Conservation (phyloP, 2,329 filamentous ascomycete genomes). For the Fusarium torulosum region DNA sequence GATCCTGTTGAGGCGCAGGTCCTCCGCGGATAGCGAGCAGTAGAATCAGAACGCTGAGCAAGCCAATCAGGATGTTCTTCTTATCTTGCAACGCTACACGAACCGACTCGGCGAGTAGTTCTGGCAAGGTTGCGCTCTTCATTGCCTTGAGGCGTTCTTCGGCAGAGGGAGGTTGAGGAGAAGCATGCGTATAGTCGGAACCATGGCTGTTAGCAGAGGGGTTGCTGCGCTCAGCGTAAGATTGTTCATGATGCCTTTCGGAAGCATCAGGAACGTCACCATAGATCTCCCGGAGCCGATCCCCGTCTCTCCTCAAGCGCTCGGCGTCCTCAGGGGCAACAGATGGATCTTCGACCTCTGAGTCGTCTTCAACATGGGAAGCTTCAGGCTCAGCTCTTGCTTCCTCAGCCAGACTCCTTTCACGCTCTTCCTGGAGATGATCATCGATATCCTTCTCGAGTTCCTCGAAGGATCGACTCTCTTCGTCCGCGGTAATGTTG, state of each 20-base stretch:
- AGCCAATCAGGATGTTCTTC: slow-evolving; percentile 69
- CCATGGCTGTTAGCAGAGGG: slow-evolving; percentile 32
- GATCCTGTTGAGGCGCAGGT: slow-evolving; percentile 35
- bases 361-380: slow-evolving; percentile 34
- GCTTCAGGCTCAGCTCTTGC: slow-evolving; percentile 19
- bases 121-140: slow-evolving; percentile 63
- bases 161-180: slow-evolving; percentile 26
- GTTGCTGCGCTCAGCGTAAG: slow-evolving; percentile 51
- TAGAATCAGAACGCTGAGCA: slow-evolving; percentile 67
- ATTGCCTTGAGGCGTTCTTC: slow-evolving; percentile 49
- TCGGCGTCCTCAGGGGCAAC: slow-evolving; percentile 46
- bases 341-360: slow-evolving; percentile 17
- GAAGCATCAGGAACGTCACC: slow-evolving; percentile 26
- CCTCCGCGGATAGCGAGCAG: slow-evolving; percentile 60
- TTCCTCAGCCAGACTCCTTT: slow-evolving; percentile 36
- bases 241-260: slow-evolving; percentile 23
- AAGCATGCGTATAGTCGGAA: slow-evolving; percentile 19
- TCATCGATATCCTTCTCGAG: slow-evolving; percentile 42
- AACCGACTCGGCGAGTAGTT: slow-evolving; percentile 66
- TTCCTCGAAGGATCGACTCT: slow-evolving; percentile 34
- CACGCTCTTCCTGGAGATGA: slow-evolving; percentile 39
- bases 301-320: slow-evolving; percentile 60
- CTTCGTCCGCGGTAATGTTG: slow-evolving; percentile 6
- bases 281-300: slow-evolving; percentile 67
- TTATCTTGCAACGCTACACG: slow-evolving; percentile 68